Percentiles rank a stretch among this genome's conserved stretches.
These are phyloP conservation scores for Boeremia exigua DNA, from an alignment of 2,329 filamentous ascomycete species.

Conservation along the genomic window DNA sequence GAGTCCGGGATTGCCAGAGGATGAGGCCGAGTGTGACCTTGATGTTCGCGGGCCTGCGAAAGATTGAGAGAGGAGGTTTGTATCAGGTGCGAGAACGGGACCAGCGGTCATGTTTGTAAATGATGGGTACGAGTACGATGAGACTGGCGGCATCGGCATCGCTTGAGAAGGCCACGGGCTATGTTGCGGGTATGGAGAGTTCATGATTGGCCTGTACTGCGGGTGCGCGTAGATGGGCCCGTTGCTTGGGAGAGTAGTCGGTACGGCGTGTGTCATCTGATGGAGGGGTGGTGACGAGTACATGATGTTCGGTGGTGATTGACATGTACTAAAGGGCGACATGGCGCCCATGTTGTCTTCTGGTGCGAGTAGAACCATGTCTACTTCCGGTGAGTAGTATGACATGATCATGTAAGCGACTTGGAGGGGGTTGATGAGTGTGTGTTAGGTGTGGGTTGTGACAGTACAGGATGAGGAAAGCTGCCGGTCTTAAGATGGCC, in stretches of 20 bases:
- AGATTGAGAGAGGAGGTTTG: constrained; percentile 31
- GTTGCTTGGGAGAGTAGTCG: constrained; percentile 31
- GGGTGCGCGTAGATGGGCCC: constrained; percentile 37
- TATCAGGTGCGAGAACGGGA: constrained; percentile 33
- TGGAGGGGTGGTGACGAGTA: constrained; percentile 47
- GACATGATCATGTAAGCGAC: constrained; percentile 36
- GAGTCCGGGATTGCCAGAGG: constrained; percentile 35
- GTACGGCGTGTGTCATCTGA: constrained; percentile 33
- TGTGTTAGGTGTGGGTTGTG: constrained; percentile 17
- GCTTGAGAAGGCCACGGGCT: constrained; percentile 40
- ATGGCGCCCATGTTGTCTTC: constrained; percentile 44
- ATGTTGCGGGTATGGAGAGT: constrained; percentile 44
- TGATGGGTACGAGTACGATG: constrained; percentile 44
- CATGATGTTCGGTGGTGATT: constrained; percentile 47
- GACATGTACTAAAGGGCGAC: constrained; percentile 46
- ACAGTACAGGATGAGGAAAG: constrained; percentile 13
- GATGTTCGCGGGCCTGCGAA: constrained; percentile 33
- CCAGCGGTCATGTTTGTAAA: constrained; percentile 35
- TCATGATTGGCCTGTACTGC: constrained; percentile 39
- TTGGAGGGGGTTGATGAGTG: constrained; percentile 6
- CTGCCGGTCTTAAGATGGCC: constrained; percentile 24
- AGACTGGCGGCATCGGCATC: constrained; percentile 38
- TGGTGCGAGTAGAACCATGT: constrained; percentile 45
- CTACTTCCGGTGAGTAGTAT: constrained; percentile 46
- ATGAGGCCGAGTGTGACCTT: constrained; percentile 46